Evolutionary conservation across 768 basidiomycete genomes (phyloP), one percentile per base, ranked within the genome.

Genomic region (Leccinum disarticulatum): DNA sequence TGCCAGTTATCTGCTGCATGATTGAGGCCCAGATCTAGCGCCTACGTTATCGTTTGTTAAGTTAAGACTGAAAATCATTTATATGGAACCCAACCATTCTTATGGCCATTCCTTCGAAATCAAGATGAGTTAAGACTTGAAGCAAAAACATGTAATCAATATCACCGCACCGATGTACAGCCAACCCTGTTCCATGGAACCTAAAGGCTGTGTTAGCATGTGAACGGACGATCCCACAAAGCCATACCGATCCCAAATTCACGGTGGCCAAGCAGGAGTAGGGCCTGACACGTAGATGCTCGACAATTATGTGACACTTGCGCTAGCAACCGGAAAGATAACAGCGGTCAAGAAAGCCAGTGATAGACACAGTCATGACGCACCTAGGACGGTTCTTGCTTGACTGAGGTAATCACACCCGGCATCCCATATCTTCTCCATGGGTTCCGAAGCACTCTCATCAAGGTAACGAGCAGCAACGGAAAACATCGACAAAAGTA

Each of bases 111-210:
- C 87, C 87, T 80, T 64, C 9, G 50, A 25, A 46, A 38, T 30
- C 60, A 27, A 68, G 56, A 55, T 50, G 52, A 46, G 11, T 55
- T 19, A 52, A 17, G 6, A 33, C 2, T n/a, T 14, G 41, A 47
- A 46, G 30, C 9, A 57, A 25, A 59, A 38, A 54, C n/a, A 57
- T 51, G 7, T 28, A 31, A 41, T 1, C 31, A 3, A 58, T 59
- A 35, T 51, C 41, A 63, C 58, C 66, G 49, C 58, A 87, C 90
- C 90, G 62, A 87, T 84, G 66, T 88, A 90, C 51, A 91, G 79
- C 93, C 93, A 95, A 1, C 88, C 90, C 69, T 90, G 87, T 61
- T 91, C 88, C 88, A 92, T 91, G 14, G 79, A 77, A 30, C 81
- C 80, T 80, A 61, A 31, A 55, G 38, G 35, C 27, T 49, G 22